These are phyloP conservation scores for Botryotinia convoluta DNA, from an alignment of 2,329 filamentous ascomycete species.

Conservation along the genomic window DNA sequence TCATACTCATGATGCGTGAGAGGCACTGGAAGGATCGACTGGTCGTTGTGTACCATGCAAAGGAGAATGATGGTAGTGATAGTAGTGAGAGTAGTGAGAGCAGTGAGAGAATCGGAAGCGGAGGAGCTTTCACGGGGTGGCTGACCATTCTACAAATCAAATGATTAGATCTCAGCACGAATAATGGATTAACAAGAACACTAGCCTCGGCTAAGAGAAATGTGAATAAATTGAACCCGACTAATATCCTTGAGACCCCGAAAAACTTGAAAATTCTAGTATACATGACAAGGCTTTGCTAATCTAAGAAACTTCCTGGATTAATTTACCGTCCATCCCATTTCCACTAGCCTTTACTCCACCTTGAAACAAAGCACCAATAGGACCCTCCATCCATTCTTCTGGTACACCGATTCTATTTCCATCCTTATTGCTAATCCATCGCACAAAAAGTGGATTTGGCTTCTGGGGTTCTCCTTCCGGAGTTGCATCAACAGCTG, in stretches of 20 bases:
- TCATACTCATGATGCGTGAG: not conserved
- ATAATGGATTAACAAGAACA: not conserved
- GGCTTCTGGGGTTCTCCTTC: slow-evolving; percentile 50
- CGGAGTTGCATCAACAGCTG: slow-evolving; percentile 47
- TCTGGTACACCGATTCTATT: slow-evolving; percentile 62
- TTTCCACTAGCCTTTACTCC: slow-evolving; percentile 27
- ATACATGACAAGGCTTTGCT: not conserved
- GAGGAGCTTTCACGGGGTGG: not conserved
- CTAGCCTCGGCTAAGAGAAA: not conserved
- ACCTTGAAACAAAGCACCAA: slow-evolving; percentile 56
- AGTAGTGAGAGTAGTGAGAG: too few species aligned
- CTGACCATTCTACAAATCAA: not conserved
- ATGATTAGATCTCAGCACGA: not conserved
- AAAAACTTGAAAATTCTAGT: not conserved
- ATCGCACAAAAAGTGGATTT: slow-evolving; percentile 64
- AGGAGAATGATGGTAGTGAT: not conserved
- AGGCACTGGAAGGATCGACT: not conserved
- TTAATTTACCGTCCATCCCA: slow-evolving; percentile 35
- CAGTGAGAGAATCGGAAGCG: not conserved
- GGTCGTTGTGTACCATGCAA: not conserved
- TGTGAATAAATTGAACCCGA: not conserved
- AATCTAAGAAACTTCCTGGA: slow-evolving; percentile 37
- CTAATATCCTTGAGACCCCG: not conserved
- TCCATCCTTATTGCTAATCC: slow-evolving; percentile 66
- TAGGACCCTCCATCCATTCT: slow-evolving; percentile 64